Evolutionary conservation across 345 rosid species (phyloP).

Genomic region (Salix arbutifolia): DNA sequence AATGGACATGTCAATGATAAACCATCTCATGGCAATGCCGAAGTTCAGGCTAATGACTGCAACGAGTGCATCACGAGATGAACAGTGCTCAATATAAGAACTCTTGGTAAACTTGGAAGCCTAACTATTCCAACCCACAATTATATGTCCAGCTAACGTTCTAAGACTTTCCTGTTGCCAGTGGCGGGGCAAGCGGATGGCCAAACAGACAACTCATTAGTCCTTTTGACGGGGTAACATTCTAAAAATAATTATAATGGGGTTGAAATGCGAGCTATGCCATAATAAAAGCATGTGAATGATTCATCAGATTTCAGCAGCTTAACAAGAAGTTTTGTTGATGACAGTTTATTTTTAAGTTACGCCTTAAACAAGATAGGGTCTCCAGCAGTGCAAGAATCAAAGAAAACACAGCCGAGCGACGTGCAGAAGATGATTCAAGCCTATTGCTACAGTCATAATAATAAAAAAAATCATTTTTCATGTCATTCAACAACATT

Average conservation of each 20-base stretch:
- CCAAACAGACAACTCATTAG: neutral
- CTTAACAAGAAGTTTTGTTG: neutral
- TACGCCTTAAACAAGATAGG: no score
- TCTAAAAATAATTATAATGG: no score
- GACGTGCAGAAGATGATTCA: neutral
- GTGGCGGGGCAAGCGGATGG: neutral
- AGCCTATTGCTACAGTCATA: neutral
- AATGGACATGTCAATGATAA: neutral
- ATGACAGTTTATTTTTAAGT: neutral
- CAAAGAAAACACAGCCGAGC: neutral
- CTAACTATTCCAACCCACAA: neutral
- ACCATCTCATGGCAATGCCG: neutral
- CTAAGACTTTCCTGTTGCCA: neutral
- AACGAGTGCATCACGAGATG: neutral
- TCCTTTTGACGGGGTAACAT: neutral
- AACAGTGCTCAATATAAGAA: neutral
- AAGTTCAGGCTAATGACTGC: neutral
- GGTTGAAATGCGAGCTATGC: neutral
- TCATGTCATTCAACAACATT: neutral
- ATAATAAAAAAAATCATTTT: no score
- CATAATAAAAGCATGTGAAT: neutral
- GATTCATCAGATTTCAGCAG: neutral
- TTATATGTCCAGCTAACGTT: neutral
- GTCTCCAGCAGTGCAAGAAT: neutral
- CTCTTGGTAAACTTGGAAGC: neutral